These are phyloP conservation scores for Populus hybrid DNA, from an alignment of 441 rosid species.

Conservation along the genomic window DNA sequence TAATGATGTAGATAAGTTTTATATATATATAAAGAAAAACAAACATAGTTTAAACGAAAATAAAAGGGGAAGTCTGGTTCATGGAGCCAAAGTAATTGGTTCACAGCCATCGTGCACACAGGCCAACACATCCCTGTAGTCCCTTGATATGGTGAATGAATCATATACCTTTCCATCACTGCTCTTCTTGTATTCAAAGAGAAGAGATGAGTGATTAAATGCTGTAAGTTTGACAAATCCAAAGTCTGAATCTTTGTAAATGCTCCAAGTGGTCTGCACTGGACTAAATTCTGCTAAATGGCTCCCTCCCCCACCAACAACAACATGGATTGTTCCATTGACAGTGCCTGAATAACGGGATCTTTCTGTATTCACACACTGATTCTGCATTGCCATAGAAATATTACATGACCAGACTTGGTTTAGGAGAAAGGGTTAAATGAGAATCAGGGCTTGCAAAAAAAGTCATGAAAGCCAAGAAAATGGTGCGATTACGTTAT, in stretches of 20 bases:
- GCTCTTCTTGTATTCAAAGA: constrained; percentile 88
- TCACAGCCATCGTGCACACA: constrained; percentile 74
- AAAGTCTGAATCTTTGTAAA: constrained; percentile 65
- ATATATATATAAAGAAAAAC: too few relatives aligned
- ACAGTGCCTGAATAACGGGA: constrained; percentile 60
- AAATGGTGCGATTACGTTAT: too few relatives aligned
- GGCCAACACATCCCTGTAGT: constrained; percentile 75
- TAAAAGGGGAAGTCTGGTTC: constrained; percentile 11
- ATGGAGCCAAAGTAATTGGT: constrained; percentile 54
- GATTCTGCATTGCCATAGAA: constrained; percentile 46
- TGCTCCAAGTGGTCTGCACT: constrained; percentile 60
- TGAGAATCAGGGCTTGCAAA: background rate
- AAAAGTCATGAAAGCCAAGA: background rate
- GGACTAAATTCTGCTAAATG: constrained; percentile 59
- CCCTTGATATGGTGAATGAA: constrained; percentile 77
- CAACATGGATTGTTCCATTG: constrained; percentile 82
- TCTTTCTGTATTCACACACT: constrained; percentile 52
- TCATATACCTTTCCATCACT: constrained; percentile 65
- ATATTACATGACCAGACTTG: background rate
- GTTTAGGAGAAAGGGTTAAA: background rate
- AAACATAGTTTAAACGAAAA: too few relatives aligned
- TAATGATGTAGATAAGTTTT: background rate
- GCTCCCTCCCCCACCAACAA: constrained; percentile 74
- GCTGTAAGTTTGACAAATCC: constrained; percentile 89
- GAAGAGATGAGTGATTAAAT: constrained; percentile 64